Base-by-base conservation (phyloP, 345 rosid species). In the Salix exigua region DNA sequence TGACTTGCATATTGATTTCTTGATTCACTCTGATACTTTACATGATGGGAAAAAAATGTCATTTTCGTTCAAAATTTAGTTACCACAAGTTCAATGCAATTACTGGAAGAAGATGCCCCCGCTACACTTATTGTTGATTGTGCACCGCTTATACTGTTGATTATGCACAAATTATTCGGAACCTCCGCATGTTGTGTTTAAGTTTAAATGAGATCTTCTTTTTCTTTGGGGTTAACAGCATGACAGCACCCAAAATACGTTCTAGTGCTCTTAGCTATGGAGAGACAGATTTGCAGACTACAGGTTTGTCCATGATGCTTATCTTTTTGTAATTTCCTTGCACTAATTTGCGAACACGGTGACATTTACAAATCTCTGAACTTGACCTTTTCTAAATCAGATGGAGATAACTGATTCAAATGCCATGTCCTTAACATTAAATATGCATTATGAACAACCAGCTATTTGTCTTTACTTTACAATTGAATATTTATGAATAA, bases 191-290 rank as follows among this genome's bases (percentile, higher is more conserved):
- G 50, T 33, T 38, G 4, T 58, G 61, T 19, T 9, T 2, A 19
- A 66, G 8, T 67, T 44, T 19, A 64, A 31, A 42, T 50, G 5
- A 58, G 25, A 0, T 16, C 14, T 73, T 14, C 14, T 73, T 46
- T 67, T 26, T 30, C 71, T 42, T 25, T 51, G 18, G 62, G 50
- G 26, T 38, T 58, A 74, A 80, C 89, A 93, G 97, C 71, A 91
- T 91, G 95, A 90, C 98, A 60, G 98, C 94, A 5, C 98, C 98
- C 38, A 68, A 84, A 66, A 93, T 93, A 80, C 97, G 92, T 28
- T 81, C 88, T 25, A 76, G 81, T 69, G 91, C 97, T 81, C 90
- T 91, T 53, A 87, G 88, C 83, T 68, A 68, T 78, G 95, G 98
- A 69, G 98, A 93, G 88, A 90, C 90, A 68, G 80, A 91, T 77